Conservation (phyloP, 2,329 filamentous ascomycete species). For the Monosporascus sp. region DNA sequence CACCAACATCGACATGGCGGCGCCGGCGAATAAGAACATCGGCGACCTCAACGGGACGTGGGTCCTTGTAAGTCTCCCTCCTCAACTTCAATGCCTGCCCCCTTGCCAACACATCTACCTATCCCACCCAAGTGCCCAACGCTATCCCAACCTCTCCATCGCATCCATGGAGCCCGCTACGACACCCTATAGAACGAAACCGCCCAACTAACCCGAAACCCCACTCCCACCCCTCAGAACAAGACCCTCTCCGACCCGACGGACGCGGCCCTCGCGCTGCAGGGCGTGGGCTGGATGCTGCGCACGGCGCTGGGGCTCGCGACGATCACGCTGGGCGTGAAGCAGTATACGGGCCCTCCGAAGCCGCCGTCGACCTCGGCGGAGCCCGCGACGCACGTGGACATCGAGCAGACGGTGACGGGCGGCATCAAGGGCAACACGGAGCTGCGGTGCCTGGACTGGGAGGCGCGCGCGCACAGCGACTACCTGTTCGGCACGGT, state of each 20-base stretch:
- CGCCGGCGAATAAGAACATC: constrained; percentile 60
- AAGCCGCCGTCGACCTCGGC: constrained; percentile 33
- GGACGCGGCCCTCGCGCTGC: constrained; percentile 64
- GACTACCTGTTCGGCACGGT: constrained; percentile 79
- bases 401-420: constrained; percentile 66
- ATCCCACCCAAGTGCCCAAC: background rate
- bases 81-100: background rate
- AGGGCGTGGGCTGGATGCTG: constrained; percentile 65
- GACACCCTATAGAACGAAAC: background rate
- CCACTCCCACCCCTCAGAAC: constrained; percentile 53
- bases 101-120: background rate
- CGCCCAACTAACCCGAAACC: background rate
- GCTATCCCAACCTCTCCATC: background rate
- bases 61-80: constrained; percentile 51
- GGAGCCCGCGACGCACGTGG: constrained; percentile 52
- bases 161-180: background rate
- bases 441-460: constrained; percentile 50
- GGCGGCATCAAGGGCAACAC: constrained; percentile 63
- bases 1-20: constrained; percentile 52
- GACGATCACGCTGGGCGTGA: constrained; percentile 60
- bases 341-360: constrained; percentile 44
- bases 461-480: constrained; percentile 53
- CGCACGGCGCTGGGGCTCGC: constrained; percentile 68
- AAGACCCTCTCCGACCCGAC: constrained; percentile 64
- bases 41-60: constrained; percentile 65